A percentile compares a stretch with the other conserved stretches of the same genome.
Conservation (phyloP, 1,139 yeast species). For the Sugiyamaella neomexicana region DNA sequence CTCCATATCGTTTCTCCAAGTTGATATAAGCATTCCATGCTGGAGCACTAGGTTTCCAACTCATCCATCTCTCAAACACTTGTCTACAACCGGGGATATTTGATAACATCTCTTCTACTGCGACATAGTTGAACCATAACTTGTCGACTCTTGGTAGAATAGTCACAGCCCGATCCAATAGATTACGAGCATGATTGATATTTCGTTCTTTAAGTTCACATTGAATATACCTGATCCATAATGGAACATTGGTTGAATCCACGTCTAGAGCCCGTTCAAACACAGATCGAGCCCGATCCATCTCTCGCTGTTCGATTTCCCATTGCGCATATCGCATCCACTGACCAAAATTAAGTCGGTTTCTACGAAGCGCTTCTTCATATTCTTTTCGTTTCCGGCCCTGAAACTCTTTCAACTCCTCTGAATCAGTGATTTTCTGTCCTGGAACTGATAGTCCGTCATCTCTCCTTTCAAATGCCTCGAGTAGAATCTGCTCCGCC, state of each 20-base stretch:
- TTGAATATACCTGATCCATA: constrained; percentile 86
- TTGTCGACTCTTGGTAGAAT: constrained; percentile 77
- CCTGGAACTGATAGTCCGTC: constrained; percentile 47
- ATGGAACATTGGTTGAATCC: constrained; percentile 68
- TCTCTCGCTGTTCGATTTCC: constrained; percentile 80
- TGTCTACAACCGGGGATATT: constrained; percentile 62
- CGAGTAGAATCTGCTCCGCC: constrained; percentile 57
- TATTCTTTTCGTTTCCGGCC: constrained; percentile 74
- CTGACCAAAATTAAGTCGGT: constrained; percentile 76
- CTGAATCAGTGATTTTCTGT: constrained; percentile 64
- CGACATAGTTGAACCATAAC: constrained; percentile 75
- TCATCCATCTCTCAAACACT: constrained; percentile 78
- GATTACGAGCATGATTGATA: constrained; percentile 84
- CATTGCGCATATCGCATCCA: constrained; percentile 93
- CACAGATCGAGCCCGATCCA: constrained; percentile 74
- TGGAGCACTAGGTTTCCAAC: constrained; percentile 55
- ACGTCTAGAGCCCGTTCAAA: constrained; percentile 87
- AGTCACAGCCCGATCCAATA: constrained; percentile 75
- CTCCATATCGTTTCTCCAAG: constrained; percentile 69
- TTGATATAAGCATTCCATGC: constrained; percentile 78
- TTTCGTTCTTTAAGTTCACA: constrained; percentile 70
- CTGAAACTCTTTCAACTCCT: constrained; percentile 75
- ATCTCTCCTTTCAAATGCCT: constrained; percentile 53
- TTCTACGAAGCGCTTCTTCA: constrained; percentile 82
- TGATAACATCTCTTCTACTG: constrained; percentile 77